Conservation (phyloP, 129 eudicot species). For the Chrysanthemum seticuspe region DNA sequence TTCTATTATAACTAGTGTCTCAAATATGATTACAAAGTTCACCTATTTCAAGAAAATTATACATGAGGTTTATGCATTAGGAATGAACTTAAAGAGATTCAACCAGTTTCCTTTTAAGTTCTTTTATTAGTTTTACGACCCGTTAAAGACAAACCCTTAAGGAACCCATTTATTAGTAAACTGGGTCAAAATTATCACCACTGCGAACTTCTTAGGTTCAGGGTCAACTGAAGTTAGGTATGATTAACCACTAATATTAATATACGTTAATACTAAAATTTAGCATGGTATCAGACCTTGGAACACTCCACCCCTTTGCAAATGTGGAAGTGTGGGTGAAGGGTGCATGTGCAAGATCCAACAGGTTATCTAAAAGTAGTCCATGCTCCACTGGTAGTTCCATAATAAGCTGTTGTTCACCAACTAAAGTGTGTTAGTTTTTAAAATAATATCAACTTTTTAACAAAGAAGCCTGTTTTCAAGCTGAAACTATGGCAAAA, state of each 20-base stretch:
- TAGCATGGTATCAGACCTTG: conserved; percentile 47
- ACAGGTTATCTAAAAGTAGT: conserved; percentile 77
- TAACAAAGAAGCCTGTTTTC: not conserved
- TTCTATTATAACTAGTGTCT: too few relatives aligned
- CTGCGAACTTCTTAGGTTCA: not conserved
- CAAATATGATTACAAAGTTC: not conserved
- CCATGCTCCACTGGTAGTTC: conserved; percentile 97
- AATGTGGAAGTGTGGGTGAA: conserved; percentile 91
- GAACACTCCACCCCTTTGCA: conserved; percentile 92
- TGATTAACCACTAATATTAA: not conserved
- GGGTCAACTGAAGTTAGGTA: not conserved
- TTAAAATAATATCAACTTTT: not conserved
- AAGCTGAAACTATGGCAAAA: not conserved
- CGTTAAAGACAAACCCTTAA: too few relatives aligned
- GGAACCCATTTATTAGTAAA: not conserved
- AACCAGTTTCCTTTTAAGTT: too few relatives aligned
- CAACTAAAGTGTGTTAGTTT: not conserved
- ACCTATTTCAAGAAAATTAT: too few relatives aligned
- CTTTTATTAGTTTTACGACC: too few relatives aligned
- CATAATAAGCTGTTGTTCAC: conserved; percentile 59
- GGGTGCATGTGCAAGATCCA: conserved; percentile 95
- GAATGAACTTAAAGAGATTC: too few relatives aligned
- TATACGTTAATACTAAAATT: not conserved
- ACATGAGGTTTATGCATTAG: too few relatives aligned
- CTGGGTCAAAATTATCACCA: not conserved